phyloP scores from a whole-genome alignment of 148 eudicot species.

The Cornus florida region DNA sequence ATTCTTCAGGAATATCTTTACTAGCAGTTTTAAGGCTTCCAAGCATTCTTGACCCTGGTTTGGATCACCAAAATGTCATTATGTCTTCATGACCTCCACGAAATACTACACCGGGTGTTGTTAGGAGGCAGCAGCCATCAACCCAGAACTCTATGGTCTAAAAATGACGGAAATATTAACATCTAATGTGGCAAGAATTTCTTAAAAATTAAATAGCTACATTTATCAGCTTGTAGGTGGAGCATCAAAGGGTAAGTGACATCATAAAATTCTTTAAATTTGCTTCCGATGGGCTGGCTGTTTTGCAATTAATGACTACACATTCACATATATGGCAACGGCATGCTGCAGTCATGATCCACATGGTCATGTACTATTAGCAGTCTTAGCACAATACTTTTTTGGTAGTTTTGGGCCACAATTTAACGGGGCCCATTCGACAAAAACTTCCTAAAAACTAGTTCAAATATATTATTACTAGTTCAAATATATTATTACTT shows the following conservation, averaged over 20 bases:
- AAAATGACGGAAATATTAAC: slow-evolving; percentile 12
- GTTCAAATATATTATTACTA: background rate
- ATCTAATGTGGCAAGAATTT: background rate
- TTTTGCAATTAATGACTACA: background rate
- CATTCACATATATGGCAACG: background rate
- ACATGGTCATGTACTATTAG: background rate
- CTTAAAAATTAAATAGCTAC: background rate
- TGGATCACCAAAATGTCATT: slow-evolving; percentile 11
- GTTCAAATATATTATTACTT: too few species aligned
- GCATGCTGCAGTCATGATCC: background rate
- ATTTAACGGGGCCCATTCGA: background rate
- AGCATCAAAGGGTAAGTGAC: background rate
- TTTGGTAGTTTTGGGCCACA: background rate
- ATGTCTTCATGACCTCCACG: too few species aligned
- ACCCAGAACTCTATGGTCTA: slow-evolving; percentile 93
- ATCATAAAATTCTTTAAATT: background rate
- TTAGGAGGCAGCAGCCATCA: too few species aligned
- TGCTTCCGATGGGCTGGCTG: background rate
- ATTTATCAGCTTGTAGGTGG: slow-evolving; percentile 3
- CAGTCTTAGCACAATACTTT: background rate
- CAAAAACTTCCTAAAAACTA: background rate
- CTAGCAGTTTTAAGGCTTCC: background rate
- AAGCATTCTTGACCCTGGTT: background rate
- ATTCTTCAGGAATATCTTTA: too few species aligned
- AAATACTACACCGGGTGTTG: too few species aligned